Conservation (phyloP, 2,329 filamentous ascomycete genomes). For the Diaporthe ampelina region DNA sequence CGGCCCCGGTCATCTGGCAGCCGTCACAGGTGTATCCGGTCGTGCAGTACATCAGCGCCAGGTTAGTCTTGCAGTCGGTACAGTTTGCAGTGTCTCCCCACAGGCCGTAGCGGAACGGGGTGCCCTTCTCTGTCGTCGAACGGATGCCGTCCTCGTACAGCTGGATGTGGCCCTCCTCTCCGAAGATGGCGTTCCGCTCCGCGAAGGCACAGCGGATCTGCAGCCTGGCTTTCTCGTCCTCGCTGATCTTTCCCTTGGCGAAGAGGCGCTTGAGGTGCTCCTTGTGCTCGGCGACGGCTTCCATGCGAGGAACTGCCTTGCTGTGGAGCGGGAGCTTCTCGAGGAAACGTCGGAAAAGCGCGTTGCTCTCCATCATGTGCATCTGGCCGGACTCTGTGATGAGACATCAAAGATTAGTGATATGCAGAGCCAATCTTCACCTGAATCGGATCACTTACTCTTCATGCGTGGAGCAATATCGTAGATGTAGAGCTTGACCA, state of each 20-base stretch:
- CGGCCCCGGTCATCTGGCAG: conserved; percentile 4
- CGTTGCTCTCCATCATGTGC: conserved; percentile 29
- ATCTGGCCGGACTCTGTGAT: conserved; percentile 27
- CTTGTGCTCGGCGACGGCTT: conserved; percentile 28
- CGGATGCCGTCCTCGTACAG: conserved; percentile 22
- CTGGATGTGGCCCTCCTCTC: conserved; percentile 32
- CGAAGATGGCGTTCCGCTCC: conserved; percentile 25
- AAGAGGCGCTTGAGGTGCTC: conserved; percentile 9
- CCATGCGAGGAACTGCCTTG: conserved; percentile 8
- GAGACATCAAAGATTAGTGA: neutral
- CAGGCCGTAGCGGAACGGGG: conserved; percentile 2
- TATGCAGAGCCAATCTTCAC: too few relatives aligned
- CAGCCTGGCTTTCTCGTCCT: neutral
- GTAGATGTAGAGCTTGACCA: conserved; percentile 29
- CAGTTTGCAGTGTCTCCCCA: conserved; percentile 24
- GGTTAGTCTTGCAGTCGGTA: neutral
- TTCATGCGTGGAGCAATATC: conserved; percentile 32
- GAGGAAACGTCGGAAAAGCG: conserved; percentile 33
- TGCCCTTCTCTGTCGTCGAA: conserved; percentile 18
- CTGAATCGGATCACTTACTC: conserved; percentile 2
- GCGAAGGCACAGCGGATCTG: conserved; percentile 27
- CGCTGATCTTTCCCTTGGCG: conserved; percentile 4
- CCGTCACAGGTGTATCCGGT: conserved; percentile 30
- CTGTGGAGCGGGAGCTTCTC: conserved; percentile 33
- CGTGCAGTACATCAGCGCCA: conserved; percentile 30